Evolutionary conservation across 2,329 filamentous ascomycete species (phyloP).

Genomic region (Bipolaris zeicola): DNA sequence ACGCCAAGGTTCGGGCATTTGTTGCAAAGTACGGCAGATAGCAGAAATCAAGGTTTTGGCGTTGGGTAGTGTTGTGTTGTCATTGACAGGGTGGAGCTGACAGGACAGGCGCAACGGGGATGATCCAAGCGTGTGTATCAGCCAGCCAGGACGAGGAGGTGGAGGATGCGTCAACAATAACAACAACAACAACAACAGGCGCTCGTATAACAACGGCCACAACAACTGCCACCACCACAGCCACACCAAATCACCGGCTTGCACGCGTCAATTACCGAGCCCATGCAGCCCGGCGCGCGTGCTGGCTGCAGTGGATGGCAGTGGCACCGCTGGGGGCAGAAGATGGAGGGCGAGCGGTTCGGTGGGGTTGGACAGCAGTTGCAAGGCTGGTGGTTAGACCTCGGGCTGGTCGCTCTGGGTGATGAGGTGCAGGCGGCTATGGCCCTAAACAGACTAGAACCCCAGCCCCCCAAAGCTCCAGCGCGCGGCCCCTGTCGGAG

Average conservation of each 20-base stretch:
- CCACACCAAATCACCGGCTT: too few species aligned
- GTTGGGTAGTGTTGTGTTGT: slow-evolving; percentile 8
- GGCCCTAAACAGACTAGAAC: slow-evolving; percentile 18
- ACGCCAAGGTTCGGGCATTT: slow-evolving; percentile 40
- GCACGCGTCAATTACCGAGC: too few species aligned
- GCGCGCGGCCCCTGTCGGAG: slow-evolving; percentile 5
- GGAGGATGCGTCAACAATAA: background rate
- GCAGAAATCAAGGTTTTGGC: slow-evolving; percentile 3
- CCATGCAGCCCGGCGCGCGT: too few species aligned
- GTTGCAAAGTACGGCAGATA: slow-evolving; percentile 40
- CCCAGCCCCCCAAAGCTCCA: slow-evolving; percentile 28
- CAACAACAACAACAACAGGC: slow-evolving; percentile 1
- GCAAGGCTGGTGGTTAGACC: slow-evolving; percentile 15
- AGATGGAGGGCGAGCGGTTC: slow-evolving; percentile 8
- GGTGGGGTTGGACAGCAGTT: background rate
- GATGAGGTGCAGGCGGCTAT: slow-evolving; percentile 18
- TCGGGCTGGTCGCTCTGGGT: slow-evolving; percentile 27
- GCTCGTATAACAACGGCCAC: background rate
- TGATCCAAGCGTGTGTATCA: slow-evolving; percentile 5
- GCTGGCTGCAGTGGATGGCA: too few species aligned
- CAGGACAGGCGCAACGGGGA: slow-evolving; percentile 3
- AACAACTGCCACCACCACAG: background rate
- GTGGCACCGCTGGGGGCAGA: background rate
- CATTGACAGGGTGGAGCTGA: slow-evolving; percentile 10
- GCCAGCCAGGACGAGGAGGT: background rate